Evolutionary conservation across 1,284 basidiomycete genomes (phyloP).

Genomic region (Neonothopanus nambi): DNA sequence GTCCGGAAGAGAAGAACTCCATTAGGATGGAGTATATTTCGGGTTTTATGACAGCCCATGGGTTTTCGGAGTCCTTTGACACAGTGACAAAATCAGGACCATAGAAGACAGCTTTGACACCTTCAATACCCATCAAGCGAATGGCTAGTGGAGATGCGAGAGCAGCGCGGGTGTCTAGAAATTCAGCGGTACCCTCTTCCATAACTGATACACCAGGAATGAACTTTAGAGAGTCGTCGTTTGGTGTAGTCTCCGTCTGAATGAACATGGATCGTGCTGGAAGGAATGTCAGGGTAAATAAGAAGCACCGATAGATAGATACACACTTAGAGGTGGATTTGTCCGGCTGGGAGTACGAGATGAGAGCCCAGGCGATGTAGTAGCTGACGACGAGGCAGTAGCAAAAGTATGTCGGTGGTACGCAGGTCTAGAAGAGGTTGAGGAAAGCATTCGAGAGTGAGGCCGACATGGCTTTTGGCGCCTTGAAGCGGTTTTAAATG

Average conservation of each 20-base stretch:
- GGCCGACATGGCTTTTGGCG: background rate
- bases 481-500: background rate
- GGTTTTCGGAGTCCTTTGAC: conserved; percentile 84
- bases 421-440: background rate
- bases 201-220: conserved; percentile 92
- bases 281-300: background rate
- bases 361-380: conserved; percentile 3
- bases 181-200: conserved; percentile 87
- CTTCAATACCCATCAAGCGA: conserved; percentile 91
- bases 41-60: conserved; percentile 94
- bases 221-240: conserved; percentile 97
- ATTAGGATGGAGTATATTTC: conserved; percentile 97
- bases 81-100: conserved; percentile 99
- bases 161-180: conserved; percentile 85
- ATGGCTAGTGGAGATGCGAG: conserved; percentile 90
- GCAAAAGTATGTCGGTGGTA: conserved; percentile 8
- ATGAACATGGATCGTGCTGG: conserved; percentile 92
- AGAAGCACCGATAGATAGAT: background rate
- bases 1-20: conserved; percentile 94
- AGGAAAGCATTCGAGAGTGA: conserved; percentile 2
- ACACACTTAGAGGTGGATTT: conserved; percentile 7
- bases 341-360: background rate
- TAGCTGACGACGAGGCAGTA: conserved; percentile 7
- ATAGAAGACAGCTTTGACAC: conserved; percentile 88
- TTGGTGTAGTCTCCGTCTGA: conserved; percentile 96